Percentiles rank a stretch among this genome's conserved stretches.
Conservation (phyloP, 78 protist species). For the Bodo saltans region DNA sequence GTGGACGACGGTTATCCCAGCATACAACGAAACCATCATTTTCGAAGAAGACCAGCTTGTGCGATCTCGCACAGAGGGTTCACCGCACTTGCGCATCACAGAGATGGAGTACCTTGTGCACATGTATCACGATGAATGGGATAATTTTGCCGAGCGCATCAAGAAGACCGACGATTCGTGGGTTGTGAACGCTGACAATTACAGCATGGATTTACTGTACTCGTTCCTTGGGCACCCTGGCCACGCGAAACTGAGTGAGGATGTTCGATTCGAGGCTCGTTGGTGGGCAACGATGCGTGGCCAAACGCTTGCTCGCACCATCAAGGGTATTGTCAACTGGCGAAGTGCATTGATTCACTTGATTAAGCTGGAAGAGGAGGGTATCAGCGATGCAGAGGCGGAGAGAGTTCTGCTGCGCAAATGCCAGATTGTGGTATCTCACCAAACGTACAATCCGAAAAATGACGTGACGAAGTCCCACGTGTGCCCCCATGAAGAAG, state of each 20-base stretch:
- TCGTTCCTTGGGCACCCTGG: constrained; percentile 4
- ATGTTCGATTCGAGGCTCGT: background rate
- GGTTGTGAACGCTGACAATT: constrained; percentile 5
- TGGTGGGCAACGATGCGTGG: constrained; percentile 32
- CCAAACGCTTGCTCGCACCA: constrained; percentile 28
- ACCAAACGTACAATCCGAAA: background rate
- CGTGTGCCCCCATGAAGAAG: background rate
- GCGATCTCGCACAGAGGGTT: background rate
- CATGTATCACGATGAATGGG: constrained; percentile 8
- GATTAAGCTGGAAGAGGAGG: constrained; percentile 7
- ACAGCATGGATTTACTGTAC: background rate
- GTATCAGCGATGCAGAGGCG: background rate
- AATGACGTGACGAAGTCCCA: background rate
- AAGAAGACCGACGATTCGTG: background rate
- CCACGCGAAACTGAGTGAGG: background rate
- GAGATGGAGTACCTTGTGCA: constrained; percentile 4
- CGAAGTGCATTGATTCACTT: background rate
- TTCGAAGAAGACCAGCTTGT: background rate
- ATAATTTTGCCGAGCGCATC: constrained; percentile 13
- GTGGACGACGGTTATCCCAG: constrained; percentile 13
- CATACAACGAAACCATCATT: constrained; percentile 23
- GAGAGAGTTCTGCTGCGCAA: background rate
- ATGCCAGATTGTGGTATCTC: constrained; percentile 28
- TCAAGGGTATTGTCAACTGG: constrained; percentile 9
- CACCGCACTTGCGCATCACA: background rate